Percentiles rank a stretch among this genome's conserved stretches.
These are phyloP conservation scores for Persicaria maculosa DNA, from an alignment of 148 eudicot genomes.

Conservation along the genomic window DNA sequence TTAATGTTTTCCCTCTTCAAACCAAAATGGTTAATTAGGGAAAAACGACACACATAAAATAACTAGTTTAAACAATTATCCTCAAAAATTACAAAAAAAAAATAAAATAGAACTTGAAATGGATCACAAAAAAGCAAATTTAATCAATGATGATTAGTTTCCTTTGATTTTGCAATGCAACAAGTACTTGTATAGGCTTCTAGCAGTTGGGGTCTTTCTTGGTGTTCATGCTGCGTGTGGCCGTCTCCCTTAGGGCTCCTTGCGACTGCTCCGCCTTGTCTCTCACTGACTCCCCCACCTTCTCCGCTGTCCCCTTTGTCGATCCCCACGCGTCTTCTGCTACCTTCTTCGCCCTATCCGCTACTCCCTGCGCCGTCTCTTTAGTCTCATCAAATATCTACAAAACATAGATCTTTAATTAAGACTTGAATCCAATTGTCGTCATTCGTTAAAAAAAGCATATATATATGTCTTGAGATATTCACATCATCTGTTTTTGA, in stretches of 20 bases:
- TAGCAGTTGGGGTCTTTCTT: conserved; percentile 36
- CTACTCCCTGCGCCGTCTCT: conserved; percentile 36
- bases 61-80: no score
- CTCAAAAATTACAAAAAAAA: no score
- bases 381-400: conserved; percentile 35
- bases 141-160: no score
- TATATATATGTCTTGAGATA: not conserved
- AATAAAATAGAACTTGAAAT: no score
- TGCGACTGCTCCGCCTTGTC: conserved; percentile 53
- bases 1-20: no score
- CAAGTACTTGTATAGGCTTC: no score
- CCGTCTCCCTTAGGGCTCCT: conserved; percentile 29
- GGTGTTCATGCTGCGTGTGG: conserved; percentile 46
- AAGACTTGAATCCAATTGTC: not conserved
- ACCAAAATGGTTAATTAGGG: no score
- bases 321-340: conserved; percentile 76
- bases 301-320: conserved; percentile 54
- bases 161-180: no score
- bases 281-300: conserved; percentile 44
- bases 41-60: no score
- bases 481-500: conserved; percentile 42
- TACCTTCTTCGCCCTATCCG: conserved; percentile 62
- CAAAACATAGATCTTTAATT: not conserved
- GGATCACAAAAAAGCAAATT: no score
- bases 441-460: not conserved